Base-by-base conservation (phyloP, 805 yeast genomes). In the Debaryomyces prosopidis region DNA sequence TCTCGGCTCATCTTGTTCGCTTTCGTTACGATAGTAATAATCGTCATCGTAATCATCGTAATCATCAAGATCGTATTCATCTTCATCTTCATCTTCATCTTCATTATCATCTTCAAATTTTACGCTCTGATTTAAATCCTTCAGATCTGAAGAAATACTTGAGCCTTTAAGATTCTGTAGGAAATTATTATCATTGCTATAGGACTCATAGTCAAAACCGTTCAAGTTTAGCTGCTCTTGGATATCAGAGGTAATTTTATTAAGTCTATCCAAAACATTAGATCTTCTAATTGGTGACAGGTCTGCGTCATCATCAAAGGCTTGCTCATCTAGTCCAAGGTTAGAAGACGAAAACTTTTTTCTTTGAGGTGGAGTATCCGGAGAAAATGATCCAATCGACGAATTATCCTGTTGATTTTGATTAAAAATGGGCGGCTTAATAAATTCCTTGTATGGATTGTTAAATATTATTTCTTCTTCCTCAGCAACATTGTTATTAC, bases 351-450 rank as follows among this genome's bases (percentile, higher is more conserved):
- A 30, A 14, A 30, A 30, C 33, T 12, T 30, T 7, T 14, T 30
- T 11, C 33, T 12, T 30, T 30, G 33, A 3, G 60, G 62, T 2
- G 73, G 73, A 2, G 73, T 68, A 40, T 68, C 72, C 0, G 72
- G 72, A 4, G 71, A 66, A 44, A 53, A 67, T 9, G 69, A 60
- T 1, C 73, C 73, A n/a, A 68, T 66, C 14, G 71, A 65, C n/a
- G 45, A 41, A 12, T 53, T 46, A 43, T 65, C 70, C 5, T 15
- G 18, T 16, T 32, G 26, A 19, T 36, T 33, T 32, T 27, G 17
- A 14, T 12, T 35, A 12, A 28, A 9, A 11, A 36, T 20, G 14
- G 23, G 45, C 27, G 40, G 39, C 20, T 19, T 26, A 5, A 17
- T 18, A 11, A 37, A 35, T 30, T 30, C 16, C 40, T 17, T 36